Evolutionary conservation across 352 stramenopile genomes (phyloP).

Genomic region (Pythium plurisporium): DNA sequence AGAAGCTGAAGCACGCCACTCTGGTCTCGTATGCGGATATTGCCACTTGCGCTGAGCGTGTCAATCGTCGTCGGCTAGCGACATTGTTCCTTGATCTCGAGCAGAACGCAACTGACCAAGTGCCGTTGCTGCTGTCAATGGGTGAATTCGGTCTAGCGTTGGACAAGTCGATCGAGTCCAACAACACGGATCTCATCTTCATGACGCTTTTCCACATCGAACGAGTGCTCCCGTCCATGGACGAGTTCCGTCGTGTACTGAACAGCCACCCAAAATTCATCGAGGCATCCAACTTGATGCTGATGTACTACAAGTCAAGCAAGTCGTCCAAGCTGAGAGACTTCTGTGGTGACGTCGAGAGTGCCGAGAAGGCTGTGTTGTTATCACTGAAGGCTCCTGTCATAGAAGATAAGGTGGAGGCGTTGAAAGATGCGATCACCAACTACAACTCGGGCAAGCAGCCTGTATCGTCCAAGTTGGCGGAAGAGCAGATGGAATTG

Average conservation of each 20-base stretch:
- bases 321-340: constrained; percentile 54
- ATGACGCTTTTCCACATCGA: constrained; percentile 88
- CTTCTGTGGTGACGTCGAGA: constrained; percentile 61
- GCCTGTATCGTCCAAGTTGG: constrained; percentile 56
- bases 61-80: constrained; percentile 77
- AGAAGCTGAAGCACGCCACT: constrained; percentile 79
- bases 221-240: constrained; percentile 70
- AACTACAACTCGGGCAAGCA: constrained; percentile 74
- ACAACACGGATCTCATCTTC: constrained; percentile 88
- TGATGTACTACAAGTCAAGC: constrained; percentile 71
- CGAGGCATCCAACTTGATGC: constrained; percentile 72
- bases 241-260: constrained; percentile 77
- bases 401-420: constrained; percentile 60
- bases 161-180: constrained; percentile 85
- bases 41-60: constrained; percentile 72
- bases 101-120: constrained; percentile 83
- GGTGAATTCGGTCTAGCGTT: constrained; percentile 88
- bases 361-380: constrained; percentile 69
- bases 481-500: constrained; percentile 85
- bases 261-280: constrained; percentile 65
- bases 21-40: constrained; percentile 82
- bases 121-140: constrained; percentile 88
- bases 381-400: constrained; percentile 62
- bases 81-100: constrained; percentile 90
- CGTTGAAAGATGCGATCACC: constrained; percentile 55